Evolutionary conservation across 345 rosid species (phyloP), one percentile per base, ranked within the genome.

Genomic region (Heritiera littoralis): DNA sequence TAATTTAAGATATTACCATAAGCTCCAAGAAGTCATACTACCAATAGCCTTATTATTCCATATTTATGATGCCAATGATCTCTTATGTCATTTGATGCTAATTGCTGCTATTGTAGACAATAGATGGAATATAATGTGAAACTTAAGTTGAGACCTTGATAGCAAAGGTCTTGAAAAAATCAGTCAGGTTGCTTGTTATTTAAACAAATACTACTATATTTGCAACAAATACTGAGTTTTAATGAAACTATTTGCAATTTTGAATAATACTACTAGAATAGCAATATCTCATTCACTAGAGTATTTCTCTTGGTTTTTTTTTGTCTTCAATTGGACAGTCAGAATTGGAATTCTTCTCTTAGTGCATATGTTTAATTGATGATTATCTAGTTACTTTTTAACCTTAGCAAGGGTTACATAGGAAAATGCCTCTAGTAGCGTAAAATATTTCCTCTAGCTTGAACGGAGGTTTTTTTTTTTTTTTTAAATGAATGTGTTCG

Each of bases 251-350:
- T 68, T n/a, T 68, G 35, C 35, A 68, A 2, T 45, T 45, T 66
- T 38, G 11, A 40, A 40, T 23, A 66, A 18, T 66, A 40, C 23
- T 40, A 38, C 69, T 35, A 35, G 69, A 38, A 43, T 45, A 23
- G 7, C 52, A 45, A 20, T 14, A 68, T 45, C 55, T 10, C 72
- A 18, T 66, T 66, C 55, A 6, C 13, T 45, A 68, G 55, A 45
- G 20, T 45, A 54, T 68, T 68, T 68, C n/a, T 45, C 28, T 46
- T 45, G 52, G 45, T 68, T 45, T 68, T 45, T 68, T 32, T 68
- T n/a, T 67, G 51, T 45, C 54, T 68, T 43, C 12, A n/a, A 20
- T 43, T 68, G 52, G 18, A 43, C 38, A 4, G 18, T 68, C 17
- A 68, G 43, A 67, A 43, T 20, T 20, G 73, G 14, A 68, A 45